Evolutionary conservation across 1,139 yeast genomes (phyloP), one percentile per base, ranked within the genome.

Genomic region (Wickerhamomyces sp.): DNA sequence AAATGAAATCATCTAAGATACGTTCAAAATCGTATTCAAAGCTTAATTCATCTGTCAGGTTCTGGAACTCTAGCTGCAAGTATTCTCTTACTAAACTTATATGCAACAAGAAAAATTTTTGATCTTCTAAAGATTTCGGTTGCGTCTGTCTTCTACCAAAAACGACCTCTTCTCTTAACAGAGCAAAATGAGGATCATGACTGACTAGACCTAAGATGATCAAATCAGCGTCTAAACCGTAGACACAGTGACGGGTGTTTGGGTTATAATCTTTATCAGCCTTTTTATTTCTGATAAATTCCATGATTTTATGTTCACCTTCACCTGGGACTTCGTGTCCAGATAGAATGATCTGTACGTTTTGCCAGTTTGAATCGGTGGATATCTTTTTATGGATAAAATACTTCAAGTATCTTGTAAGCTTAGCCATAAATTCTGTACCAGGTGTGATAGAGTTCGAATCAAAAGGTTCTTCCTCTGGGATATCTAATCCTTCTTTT

Each of bases 311-410:
- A 67, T 92, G 98, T 67, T 94, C 98, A 60, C 99, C 99, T 72
- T 94, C 98, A 48, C 99, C 99, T 4, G 99, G 99, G n/a, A 89
- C 97, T 51, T 92, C 92, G 49, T 95, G 97, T 39, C 96, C 99
- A 41, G 95, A 85, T 47, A 94, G 78, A 29, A 94, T 76, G 41
- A 94, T 81, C 51, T 89, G 78, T 48, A 88, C 70, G 45, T 81
- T 76, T 50, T 88, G 85, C 98, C 98, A 94, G 40, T 84, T 88
- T 6, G 95, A 78, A 56, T 94, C 98, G 35, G 82, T 81, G 31
- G 95, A 79, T 37, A 92, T 79, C 62, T 94, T 94, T 59, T 87
- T 88, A 51, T 90, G 92, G 42, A 90, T 83, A 73, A 90, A 94
- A 61, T 89, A 94, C 51, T 92, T 80, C 56, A 94, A 70, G 49